Evolutionary conservation across 1,284 basidiomycete species (phyloP), one percentile per base, ranked within the genome.

Genomic region (Ustilago curta): DNA sequence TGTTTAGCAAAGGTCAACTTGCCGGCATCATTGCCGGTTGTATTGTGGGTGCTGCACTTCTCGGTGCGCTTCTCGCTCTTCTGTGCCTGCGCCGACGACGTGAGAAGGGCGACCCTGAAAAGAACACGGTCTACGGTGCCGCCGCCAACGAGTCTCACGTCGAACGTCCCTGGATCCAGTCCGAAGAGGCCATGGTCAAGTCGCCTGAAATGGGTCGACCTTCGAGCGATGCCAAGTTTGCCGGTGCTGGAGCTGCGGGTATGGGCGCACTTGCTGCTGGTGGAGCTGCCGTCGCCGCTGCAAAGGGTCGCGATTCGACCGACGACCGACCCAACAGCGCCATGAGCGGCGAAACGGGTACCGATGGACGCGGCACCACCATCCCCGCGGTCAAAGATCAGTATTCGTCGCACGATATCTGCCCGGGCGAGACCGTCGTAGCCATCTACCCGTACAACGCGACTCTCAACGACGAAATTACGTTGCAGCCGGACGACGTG

Each of bases 371-470:
- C 11, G 80, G 79, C 8, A 78, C 79, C 37, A 78, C 80, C 51
- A 79, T 82, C 31, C 70, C 79, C 25, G 68, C 70, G 4, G 79
- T 81, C 27, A 71, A 75, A 50, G 80, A 81, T 56, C 79, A 81
- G 64, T 81, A 82, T 64, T 80, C 79, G 9, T 77, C 76, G 55
- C 79, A 81, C 43, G 77, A 80, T 53, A 82, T 82, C 27, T 70
- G 67, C 55, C 67, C 77, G 7, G 77, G 78, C 31, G 79, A 81
- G 59, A 76, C 76, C 3, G 79, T 82, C 19, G 72, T 82, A 27
- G 79, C 79, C 54, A 80, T 82, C 62, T 82, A 82, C 74, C 80
- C 79, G 23, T 82, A 82, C 70, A 76, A 79, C 45, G 80, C 80
- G 21, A 70, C 71, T n/a, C 67, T 82, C 31, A 76, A 76, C 58